Percentiles rank a stretch among this genome's conserved stretches.
phyloP scores from a whole-genome alignment of 2,329 filamentous ascomycete species.

The Mycosphaerelloides madeirae region DNA sequence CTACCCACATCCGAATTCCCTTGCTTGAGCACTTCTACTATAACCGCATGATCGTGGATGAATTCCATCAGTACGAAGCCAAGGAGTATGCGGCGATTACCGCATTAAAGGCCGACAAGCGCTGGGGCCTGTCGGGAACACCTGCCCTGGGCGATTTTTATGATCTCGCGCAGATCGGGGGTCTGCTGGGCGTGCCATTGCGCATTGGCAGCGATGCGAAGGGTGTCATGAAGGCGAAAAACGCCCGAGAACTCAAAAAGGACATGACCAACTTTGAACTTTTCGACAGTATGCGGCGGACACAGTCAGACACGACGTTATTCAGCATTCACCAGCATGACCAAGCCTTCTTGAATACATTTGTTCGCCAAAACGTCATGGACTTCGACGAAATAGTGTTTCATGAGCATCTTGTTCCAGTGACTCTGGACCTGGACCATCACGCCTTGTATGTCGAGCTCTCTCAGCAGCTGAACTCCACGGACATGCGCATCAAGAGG shows the following conservation, averaged over 20 bases:
- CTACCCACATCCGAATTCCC: constrained; percentile 11
- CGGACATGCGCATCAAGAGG: constrained; percentile 46
- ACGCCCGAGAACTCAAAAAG: constrained; percentile 39
- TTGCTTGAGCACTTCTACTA: constrained; percentile 58
- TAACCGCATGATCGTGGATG: constrained; percentile 59
- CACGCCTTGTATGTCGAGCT: constrained; percentile 52
- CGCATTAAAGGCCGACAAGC: constrained; percentile 47
- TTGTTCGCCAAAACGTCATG: constrained; percentile 43
- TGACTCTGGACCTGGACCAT: constrained; percentile 46
- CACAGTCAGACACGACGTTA: constrained; percentile 51
- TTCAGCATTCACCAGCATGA: constrained; percentile 47
- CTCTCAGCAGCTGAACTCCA: constrained; percentile 49
- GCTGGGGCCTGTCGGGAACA: constrained; percentile 62
- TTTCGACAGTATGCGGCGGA: constrained; percentile 51
- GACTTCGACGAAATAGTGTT: constrained; percentile 41
- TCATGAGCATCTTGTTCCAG: constrained; percentile 41
- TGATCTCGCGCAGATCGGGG: constrained; percentile 56
- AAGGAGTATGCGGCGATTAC: constrained; percentile 40
- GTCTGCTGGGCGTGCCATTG: constrained; percentile 52
- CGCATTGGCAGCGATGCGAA: constrained; percentile 50
- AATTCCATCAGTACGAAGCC: constrained; percentile 55
- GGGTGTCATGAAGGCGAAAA: constrained; percentile 42
- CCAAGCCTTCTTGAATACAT: constrained; percentile 52
- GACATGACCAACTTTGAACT: constrained; percentile 50
- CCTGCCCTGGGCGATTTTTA: constrained; percentile 55